A percentile compares a stretch with the other conserved stretches of the same genome.
These are phyloP conservation scores for Solanum piurae DNA, from an alignment of 257 asterid genomes.

Conservation along the genomic window DNA sequence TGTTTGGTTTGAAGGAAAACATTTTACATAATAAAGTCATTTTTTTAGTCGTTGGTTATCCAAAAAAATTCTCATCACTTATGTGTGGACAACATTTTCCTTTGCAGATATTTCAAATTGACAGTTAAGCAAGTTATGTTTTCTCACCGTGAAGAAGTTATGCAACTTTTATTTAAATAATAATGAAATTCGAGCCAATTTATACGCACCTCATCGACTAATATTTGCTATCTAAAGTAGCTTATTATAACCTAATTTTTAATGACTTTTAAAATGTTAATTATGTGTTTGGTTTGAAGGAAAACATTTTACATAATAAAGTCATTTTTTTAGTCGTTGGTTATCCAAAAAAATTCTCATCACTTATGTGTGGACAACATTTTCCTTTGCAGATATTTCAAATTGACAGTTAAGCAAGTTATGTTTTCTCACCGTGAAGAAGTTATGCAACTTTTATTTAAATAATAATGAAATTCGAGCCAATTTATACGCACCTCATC, in stretches of 20 bases:
- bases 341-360: neutral
- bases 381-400: neutral
- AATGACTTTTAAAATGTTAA: neutral
- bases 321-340: neutral
- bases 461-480: no score
- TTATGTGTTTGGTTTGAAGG: neutral
- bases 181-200: neutral
- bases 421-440: neutral
- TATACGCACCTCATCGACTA: neutral
- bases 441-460: neutral
- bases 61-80: neutral
- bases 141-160: neutral
- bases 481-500: neutral
- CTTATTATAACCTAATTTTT: neutral
- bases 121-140: neutral
- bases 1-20: neutral
- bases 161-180: neutral
- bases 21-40: neutral
- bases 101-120: neutral
- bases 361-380: neutral
- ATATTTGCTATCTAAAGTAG: neutral
- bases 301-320: neutral
- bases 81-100: neutral
- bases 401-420: neutral
- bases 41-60: neutral